A percentile compares a stretch with the other conserved stretches of the same genome.
Evolutionary conservation across 257 asterid genomes (phyloP).

Genomic region (Verbena officinalis): DNA sequence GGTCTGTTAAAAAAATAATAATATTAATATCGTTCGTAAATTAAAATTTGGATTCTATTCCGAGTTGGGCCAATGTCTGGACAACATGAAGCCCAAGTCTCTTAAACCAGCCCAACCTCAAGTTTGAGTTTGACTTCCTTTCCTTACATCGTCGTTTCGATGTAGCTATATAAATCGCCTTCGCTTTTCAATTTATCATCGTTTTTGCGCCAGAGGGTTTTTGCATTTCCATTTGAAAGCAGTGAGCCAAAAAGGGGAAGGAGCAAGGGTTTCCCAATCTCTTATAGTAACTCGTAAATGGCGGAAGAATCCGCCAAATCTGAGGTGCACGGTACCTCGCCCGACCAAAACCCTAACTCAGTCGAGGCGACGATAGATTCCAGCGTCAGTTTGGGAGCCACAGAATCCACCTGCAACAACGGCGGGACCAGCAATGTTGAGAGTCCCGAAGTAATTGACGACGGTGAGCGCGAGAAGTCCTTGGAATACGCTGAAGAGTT

Average conservation of each 20-base stretch:
- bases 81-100: slow-evolving; percentile 7
- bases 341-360: slow-evolving; percentile 53
- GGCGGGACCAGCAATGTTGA: slow-evolving; percentile 35
- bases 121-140: background rate
- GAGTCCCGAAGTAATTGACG: slow-evolving; percentile 44
- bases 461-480: slow-evolving; percentile 49
- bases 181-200: slow-evolving; percentile 10
- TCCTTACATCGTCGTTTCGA: slow-evolving; percentile 16
- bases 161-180: slow-evolving; percentile 1
- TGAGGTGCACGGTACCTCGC: slow-evolving; percentile 31
- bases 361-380: slow-evolving; percentile 61
- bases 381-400: slow-evolving; percentile 42
- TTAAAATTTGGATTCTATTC: too few species aligned
- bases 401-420: slow-evolving; percentile 68
- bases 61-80: too few species aligned
- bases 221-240: slow-evolving; percentile 25
- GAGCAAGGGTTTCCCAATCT: slow-evolving; percentile 19
- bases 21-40: too few species aligned
- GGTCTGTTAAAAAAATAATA: too few species aligned
- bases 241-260: background rate
- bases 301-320: slow-evolving; percentile 55
- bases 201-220: slow-evolving; percentile 40
- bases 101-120: background rate
- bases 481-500: slow-evolving; percentile 68
- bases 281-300: slow-evolving; percentile 40